Evolutionary conservation across 2,329 filamentous ascomycete species (phyloP).

Genomic region (Pseudogymnoascus sp.): DNA sequence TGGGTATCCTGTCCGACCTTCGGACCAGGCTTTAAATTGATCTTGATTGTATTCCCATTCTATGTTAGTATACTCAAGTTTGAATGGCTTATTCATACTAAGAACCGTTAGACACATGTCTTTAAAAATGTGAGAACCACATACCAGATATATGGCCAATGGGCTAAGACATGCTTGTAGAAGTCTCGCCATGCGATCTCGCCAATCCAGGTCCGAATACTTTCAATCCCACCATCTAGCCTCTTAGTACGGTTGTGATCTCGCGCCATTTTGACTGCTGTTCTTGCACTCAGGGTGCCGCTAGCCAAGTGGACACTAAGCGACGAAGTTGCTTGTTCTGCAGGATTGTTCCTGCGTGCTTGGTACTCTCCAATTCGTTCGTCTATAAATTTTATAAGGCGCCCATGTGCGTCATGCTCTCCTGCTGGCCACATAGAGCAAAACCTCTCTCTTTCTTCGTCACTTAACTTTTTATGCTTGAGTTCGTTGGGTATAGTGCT

Average conservation of each 20-base stretch:
- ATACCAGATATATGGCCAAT: constrained; percentile 77
- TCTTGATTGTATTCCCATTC: constrained; percentile 67
- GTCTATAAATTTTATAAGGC: constrained; percentile 59
- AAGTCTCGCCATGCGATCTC: constrained; percentile 85
- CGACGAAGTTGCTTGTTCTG: constrained; percentile 53
- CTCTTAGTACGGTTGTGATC: constrained; percentile 54
- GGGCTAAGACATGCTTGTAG: constrained; percentile 73
- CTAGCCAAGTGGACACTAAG: constrained; percentile 65
- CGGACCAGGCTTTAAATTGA: constrained; percentile 64
- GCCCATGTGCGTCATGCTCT: constrained; percentile 58
- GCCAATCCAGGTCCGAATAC: constrained; percentile 66
- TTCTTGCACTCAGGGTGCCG: constrained; percentile 59
- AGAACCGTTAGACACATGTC: constrained; percentile 15
- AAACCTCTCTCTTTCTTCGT: constrained; percentile 50
- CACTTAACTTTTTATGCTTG: constrained; percentile 49
- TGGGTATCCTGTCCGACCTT: constrained; percentile 68
- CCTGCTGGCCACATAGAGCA: constrained; percentile 62
- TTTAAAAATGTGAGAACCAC: constrained; percentile 21
- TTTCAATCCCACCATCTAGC: constrained; percentile 56
- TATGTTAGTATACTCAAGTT: constrained; percentile 75
- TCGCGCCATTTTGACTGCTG: constrained; percentile 54
- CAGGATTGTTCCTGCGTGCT: constrained; percentile 56
- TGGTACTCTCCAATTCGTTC: constrained; percentile 55
- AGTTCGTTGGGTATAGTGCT: constrained; percentile 52
- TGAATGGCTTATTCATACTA: constrained; percentile 67